A percentile compares a stretch with the other conserved stretches of the same genome.
Evolutionary conservation across 208 protist genomes (phyloP).

Genomic region (Polymyxa betae): DNA sequence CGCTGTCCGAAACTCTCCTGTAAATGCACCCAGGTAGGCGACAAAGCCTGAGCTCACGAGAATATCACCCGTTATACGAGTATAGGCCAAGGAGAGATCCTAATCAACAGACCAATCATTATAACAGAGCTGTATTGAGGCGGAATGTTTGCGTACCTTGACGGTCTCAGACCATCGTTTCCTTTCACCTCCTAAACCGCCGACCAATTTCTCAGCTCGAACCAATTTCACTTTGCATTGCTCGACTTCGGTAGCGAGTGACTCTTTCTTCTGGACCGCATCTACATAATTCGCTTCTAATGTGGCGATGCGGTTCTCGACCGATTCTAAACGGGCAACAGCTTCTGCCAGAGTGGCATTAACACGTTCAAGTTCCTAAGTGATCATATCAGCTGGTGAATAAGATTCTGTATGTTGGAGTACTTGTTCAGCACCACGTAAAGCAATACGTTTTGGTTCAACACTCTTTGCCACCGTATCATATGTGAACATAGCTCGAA

Average conservation of each 20-base stretch:
- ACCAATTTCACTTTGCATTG: conserved; percentile 89
- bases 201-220: conserved; percentile 91
- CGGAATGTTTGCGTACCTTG: conserved; percentile 76
- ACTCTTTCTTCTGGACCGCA: conserved; percentile 87
- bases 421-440: conserved; percentile 33
- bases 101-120: conserved; percentile 63
- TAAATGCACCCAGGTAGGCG: conserved; percentile 95
- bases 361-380: conserved; percentile 86
- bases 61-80: conserved; percentile 86
- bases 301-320: conserved; percentile 85
- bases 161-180: conserved; percentile 84
- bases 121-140: neutral
- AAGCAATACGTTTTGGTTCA: conserved; percentile 79
- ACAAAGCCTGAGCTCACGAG: conserved; percentile 90
- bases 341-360: conserved; percentile 85
- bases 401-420: conserved; percentile 80
- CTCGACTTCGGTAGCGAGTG: conserved; percentile 86
- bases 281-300: conserved; percentile 88
- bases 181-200: conserved; percentile 93
- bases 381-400: conserved; percentile 82
- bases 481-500: conserved; percentile 95
- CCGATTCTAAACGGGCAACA: conserved; percentile 82
- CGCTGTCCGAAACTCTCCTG: conserved; percentile 82
- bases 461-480: conserved; percentile 92
- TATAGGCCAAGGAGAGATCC: conserved; percentile 76